Conservation (phyloP, 139 green algal species). For the Pleodorina starrii region DNA sequence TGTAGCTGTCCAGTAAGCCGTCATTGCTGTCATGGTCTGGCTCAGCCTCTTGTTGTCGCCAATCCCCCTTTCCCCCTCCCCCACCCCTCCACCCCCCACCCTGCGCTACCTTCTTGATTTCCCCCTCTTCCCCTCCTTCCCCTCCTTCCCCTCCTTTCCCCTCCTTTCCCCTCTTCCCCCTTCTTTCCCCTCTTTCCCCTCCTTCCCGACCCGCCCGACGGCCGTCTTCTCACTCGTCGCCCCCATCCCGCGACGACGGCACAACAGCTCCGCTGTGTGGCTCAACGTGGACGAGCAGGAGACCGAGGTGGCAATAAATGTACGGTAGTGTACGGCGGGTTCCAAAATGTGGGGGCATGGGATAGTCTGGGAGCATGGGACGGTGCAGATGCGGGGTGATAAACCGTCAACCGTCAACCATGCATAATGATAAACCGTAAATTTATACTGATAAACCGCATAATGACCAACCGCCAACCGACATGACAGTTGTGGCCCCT, state of each 20-base stretch:
- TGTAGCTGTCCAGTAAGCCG: too few relatives aligned
- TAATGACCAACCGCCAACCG: not conserved
- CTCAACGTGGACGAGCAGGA: constrained; percentile 49
- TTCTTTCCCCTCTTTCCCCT: not conserved
- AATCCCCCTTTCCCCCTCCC: too few relatives aligned
- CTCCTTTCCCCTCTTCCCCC: not conserved
- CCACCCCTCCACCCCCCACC: not conserved
- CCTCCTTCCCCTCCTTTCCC: not conserved
- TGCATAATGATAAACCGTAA: too few relatives aligned
- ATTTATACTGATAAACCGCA: too few relatives aligned
- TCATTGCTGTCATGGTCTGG: too few relatives aligned
- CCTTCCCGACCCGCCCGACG: not conserved
- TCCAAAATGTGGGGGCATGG: too few relatives aligned
- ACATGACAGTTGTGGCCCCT: constrained; percentile 10
- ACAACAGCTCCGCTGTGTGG: constrained; percentile 29
- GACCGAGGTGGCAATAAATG: constrained; percentile 17
- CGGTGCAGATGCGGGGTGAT: too few relatives aligned
- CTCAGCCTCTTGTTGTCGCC: too few relatives aligned
- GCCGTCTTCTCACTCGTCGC: too few relatives aligned
- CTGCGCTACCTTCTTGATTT: not conserved
- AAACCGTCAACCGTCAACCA: too few relatives aligned
- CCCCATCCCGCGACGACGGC: too few relatives aligned
- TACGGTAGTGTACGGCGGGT: not conserved
- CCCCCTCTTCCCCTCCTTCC: not conserved
- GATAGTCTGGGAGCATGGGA: too few relatives aligned